Conservation (phyloP, 768 basidiomycete genomes). For the Tephrocybe sp. region DNA sequence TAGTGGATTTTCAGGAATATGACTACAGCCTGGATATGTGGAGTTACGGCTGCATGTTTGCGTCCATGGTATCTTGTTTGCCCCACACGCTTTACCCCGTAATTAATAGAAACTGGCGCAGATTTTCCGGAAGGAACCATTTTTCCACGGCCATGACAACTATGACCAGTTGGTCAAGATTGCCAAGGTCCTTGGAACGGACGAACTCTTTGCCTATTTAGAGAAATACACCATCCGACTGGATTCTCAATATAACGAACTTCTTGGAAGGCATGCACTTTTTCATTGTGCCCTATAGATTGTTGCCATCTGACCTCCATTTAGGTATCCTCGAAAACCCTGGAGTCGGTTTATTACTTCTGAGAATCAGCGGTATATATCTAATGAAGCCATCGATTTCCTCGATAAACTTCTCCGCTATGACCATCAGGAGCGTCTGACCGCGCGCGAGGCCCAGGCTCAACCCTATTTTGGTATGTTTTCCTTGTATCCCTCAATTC, state of each 20-base stretch:
- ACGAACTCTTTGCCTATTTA: slow-evolving; percentile 88
- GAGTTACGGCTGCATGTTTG: slow-evolving; percentile 99
- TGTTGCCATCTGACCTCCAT: slow-evolving; percentile 11
- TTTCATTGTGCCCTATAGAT: not conserved
- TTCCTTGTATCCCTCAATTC: slow-evolving; percentile 14
- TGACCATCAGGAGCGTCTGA: slow-evolving; percentile 95
- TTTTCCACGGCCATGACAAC: slow-evolving; percentile 99
- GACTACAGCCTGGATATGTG: slow-evolving; percentile 99
- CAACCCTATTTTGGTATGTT: slow-evolving; percentile 88
- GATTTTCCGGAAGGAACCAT: slow-evolving; percentile 99
- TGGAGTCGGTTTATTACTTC: slow-evolving; percentile 96
- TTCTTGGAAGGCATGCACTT: slow-evolving; percentile 70
- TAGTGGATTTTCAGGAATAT: slow-evolving; percentile 98
- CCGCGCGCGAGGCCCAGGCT: slow-evolving; percentile 87
- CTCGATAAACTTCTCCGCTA: slow-evolving; percentile 94
- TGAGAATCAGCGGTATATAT: slow-evolving; percentile 94
- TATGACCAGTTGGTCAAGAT: slow-evolving; percentile 99
- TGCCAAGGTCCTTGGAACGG: slow-evolving; percentile 95
- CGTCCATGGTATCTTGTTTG: slow-evolving; percentile 74
- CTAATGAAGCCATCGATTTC: slow-evolving; percentile 95
- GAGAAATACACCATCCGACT: slow-evolving; percentile 96
- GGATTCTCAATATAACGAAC: slow-evolving; percentile 94
- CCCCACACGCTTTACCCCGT: slow-evolving; percentile 5
- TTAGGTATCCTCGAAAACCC: slow-evolving; percentile 87
- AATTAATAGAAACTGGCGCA: slow-evolving; percentile 27